Evolutionary conservation across 345 rosid species (phyloP).

Genomic region (Brassica carinata): DNA sequence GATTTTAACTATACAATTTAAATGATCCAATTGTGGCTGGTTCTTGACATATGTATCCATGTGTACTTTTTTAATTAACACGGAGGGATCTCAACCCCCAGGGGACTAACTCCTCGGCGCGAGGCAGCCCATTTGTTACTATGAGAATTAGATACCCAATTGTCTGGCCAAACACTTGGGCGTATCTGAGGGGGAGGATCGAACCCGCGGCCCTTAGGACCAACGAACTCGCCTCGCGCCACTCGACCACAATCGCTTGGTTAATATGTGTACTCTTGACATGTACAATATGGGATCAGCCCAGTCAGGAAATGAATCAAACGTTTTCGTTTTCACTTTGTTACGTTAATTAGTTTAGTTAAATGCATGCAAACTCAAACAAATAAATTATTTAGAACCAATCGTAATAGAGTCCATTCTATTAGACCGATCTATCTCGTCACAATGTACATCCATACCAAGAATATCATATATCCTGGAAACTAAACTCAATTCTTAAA

Average conservation of each 20-base stretch:
- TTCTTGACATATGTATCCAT: background rate
- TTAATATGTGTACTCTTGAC: background rate
- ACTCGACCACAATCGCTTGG: too few relatives aligned
- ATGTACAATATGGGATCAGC: background rate
- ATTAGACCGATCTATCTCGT: background rate
- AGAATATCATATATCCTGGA: background rate
- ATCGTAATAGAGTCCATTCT: background rate
- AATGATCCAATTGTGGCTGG: background rate
- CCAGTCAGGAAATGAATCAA: background rate
- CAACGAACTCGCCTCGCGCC: too few relatives aligned
- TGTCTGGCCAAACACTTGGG: too few relatives aligned
- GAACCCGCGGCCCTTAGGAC: too few relatives aligned
- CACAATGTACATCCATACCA: background rate
- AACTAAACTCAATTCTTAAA: background rate
- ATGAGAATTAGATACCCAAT: too few relatives aligned
- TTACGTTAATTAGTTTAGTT: background rate
- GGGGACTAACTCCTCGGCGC: too few relatives aligned
- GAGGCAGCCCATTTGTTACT: too few relatives aligned
- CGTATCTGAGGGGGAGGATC: too few relatives aligned
- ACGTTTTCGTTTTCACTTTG: background rate
- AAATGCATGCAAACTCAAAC: background rate
- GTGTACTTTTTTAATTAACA: background rate
- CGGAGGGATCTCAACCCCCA: too few relatives aligned
- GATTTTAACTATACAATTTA: background rate
- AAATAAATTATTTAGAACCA: background rate